Conservation (phyloP, 257 asterid genomes). For the Nemophila menziesii region DNA sequence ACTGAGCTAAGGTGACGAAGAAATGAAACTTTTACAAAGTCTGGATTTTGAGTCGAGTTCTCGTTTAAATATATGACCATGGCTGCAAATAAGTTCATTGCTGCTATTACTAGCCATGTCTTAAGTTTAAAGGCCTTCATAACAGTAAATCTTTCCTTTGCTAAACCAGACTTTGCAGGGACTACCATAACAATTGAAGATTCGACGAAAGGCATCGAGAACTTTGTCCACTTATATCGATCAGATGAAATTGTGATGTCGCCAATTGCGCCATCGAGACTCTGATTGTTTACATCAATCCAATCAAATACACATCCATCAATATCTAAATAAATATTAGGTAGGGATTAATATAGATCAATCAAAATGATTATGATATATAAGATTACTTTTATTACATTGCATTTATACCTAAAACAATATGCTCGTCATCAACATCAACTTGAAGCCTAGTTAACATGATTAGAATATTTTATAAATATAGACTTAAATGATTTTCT, state of each 20-base stretch:
- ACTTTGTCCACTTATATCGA: slow-evolving; percentile 33
- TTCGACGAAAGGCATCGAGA: slow-evolving; percentile 54
- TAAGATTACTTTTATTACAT: too few relatives aligned
- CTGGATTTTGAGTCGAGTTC: slow-evolving; percentile 27
- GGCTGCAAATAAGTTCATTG: slow-evolving; percentile 32
- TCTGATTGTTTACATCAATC: slow-evolving; percentile 15
- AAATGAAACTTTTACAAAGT: slow-evolving; percentile 19
- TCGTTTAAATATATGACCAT: slow-evolving; percentile 45
- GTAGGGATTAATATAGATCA: too few relatives aligned
- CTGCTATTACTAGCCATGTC: slow-evolving; percentile 39
- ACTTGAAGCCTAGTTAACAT: too few relatives aligned
- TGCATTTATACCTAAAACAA: too few relatives aligned
- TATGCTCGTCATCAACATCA: too few relatives aligned
- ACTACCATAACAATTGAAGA: slow-evolving; percentile 61
- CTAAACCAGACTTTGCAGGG: slow-evolving; percentile 23
- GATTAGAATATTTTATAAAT: too few relatives aligned
- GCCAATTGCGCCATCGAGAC: slow-evolving; percentile 53
- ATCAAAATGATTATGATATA: too few relatives aligned
- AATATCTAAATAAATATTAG: too few relatives aligned
- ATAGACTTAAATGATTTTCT: too few relatives aligned
- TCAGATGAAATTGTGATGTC: slow-evolving; percentile 46
- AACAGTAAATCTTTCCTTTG: slow-evolving; percentile 20
- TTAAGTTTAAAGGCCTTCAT: slow-evolving; percentile 36
- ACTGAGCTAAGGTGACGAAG: slow-evolving; percentile 26
- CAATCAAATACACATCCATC: background rate